These are phyloP conservation scores for Kwoniella europaea DNA, from an alignment of 768 basidiomycete species.

Conservation along the genomic window DNA sequence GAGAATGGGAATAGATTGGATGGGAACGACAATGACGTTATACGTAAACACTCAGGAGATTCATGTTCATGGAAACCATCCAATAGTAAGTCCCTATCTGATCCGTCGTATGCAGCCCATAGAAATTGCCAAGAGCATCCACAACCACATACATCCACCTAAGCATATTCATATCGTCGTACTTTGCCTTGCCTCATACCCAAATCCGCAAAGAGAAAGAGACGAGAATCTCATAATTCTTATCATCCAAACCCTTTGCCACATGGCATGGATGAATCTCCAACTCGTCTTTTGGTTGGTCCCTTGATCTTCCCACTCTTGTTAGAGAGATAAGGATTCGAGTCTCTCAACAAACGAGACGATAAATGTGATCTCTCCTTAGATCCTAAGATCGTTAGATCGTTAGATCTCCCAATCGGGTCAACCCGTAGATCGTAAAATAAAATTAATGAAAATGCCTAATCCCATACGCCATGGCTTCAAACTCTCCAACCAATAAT, in stretches of 20 bases:
- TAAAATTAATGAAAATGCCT: not conserved
- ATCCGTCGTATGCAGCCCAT: not conserved
- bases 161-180: not conserved
- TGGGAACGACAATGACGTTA: constrained; percentile 9
- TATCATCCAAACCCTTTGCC: not conserved
- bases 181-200: too few species aligned
- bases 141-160: not conserved
- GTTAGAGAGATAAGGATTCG: not conserved
- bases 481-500: not conserved
- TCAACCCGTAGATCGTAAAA: not conserved
- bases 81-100: not conserved
- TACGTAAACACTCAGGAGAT: constrained; percentile 7
- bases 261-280: not conserved
- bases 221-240: not conserved
- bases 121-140: constrained; percentile 1
- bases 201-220: not conserved
- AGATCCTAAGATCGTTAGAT: too few species aligned
- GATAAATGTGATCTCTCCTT: too few species aligned
- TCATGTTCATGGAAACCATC: not conserved
- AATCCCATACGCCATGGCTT: constrained; percentile 5
- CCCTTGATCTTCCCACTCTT: too few species aligned
- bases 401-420: not conserved
- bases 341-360: not conserved
- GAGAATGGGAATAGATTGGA: not conserved
- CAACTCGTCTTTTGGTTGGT: not conserved